Evolutionary conservation across 441 rosid genomes (phyloP).

Genomic region (Codiaeum variegatum): DNA sequence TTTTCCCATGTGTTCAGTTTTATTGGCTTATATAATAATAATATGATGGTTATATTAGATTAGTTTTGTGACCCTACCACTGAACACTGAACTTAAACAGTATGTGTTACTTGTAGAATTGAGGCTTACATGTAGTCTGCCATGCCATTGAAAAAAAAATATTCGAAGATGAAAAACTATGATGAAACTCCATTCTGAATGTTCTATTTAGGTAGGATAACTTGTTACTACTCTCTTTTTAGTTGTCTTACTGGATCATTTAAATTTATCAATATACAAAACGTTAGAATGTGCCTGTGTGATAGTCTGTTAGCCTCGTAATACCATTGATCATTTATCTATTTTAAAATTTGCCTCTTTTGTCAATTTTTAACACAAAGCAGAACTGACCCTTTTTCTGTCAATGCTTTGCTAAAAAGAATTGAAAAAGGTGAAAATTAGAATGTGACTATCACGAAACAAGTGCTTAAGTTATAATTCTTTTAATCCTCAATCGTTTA

Average conservation of each 20-base stretch:
- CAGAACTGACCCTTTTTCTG: conserved; percentile 38
- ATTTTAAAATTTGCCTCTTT: conserved; percentile 19
- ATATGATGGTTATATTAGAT: neutral
- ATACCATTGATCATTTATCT: neutral
- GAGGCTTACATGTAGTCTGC: neutral
- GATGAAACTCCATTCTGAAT: neutral
- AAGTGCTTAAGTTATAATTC: neutral
- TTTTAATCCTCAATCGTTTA: neutral
- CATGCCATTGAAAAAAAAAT: neutral
- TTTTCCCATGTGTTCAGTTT: neutral
- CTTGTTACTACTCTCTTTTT: neutral
- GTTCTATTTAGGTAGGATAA: neutral
- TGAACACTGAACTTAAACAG: neutral
- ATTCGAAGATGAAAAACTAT: neutral
- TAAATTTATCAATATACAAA: neutral
- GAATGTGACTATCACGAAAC: neutral
- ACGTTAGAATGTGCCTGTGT: neutral
- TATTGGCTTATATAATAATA: neutral
- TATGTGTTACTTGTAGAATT: neutral
- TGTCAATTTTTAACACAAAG: conserved; percentile 66
- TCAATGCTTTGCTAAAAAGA: neutral
- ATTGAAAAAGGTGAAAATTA: conserved; percentile 39
- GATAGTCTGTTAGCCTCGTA: neutral
- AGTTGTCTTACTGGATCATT: neutral
- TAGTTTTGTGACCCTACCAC: neutral